These are phyloP conservation scores for Myriosclerotinia curreyana DNA, from an alignment of 2,329 filamentous ascomycete genomes.

Conservation along the genomic window DNA sequence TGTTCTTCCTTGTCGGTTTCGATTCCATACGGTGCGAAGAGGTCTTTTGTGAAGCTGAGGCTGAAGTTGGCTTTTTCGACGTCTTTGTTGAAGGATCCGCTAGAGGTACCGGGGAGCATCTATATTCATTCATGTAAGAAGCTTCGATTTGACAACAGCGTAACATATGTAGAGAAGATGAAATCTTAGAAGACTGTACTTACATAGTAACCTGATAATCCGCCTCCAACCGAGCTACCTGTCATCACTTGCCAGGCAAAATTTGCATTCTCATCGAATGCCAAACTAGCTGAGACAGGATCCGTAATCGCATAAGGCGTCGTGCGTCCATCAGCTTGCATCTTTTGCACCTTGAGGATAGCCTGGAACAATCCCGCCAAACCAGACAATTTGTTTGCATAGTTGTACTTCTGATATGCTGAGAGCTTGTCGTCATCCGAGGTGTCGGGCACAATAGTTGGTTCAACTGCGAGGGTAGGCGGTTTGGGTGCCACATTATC, in stretches of 20 bases:
- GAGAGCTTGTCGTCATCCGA: neutral
- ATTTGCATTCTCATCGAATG: conserved; percentile 1
- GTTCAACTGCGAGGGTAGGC: neutral
- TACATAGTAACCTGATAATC: neutral
- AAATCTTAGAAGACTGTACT: neutral
- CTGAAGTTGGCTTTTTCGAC: neutral
- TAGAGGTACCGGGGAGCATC: neutral
- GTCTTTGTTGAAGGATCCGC: neutral
- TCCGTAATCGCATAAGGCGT: neutral
- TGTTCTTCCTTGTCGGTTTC: neutral
- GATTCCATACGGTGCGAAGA: neutral
- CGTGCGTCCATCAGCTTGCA: neutral
- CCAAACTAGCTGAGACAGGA: neutral
- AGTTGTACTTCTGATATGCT: neutral
- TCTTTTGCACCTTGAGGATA: neutral
- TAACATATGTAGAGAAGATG: neutral
- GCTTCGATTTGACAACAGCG: neutral
- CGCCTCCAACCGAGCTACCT: neutral
- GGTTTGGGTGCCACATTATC: neutral
- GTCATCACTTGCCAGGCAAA: neutral
- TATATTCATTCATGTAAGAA: neutral
- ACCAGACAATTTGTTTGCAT: neutral
- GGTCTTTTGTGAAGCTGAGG: neutral
- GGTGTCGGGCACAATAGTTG: neutral
- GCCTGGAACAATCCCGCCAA: neutral